Conservation (phyloP, 1,284 basidiomycete genomes). For the Veloboletus limbatus region DNA sequence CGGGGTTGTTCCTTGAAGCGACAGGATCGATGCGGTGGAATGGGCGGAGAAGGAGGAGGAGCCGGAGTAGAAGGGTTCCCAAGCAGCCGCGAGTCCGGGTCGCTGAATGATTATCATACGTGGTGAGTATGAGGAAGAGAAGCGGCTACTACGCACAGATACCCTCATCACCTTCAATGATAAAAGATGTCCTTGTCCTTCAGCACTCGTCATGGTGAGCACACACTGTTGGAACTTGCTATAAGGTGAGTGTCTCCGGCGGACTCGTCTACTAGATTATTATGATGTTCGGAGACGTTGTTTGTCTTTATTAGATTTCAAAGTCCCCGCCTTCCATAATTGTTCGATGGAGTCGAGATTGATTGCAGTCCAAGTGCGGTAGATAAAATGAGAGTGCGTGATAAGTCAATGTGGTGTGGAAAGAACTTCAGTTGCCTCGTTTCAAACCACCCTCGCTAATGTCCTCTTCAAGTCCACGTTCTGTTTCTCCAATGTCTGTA, state of each 20-base stretch:
- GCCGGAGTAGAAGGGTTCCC: conserved; percentile 82
- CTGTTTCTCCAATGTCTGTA: conserved; percentile 66
- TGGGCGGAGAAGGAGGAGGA: conserved; percentile 75
- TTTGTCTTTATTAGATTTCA: conserved; percentile 22
- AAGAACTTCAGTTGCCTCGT: not conserved
- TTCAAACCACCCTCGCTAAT: conserved; percentile 36
- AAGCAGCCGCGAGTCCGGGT: conserved; percentile 68
- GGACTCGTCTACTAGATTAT: not conserved
- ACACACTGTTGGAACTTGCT: not conserved
- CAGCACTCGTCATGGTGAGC: conserved; percentile 29
- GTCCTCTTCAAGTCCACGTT: conserved; percentile 69
- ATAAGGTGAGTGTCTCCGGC: not conserved
- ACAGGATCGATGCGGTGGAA: conserved; percentile 73
- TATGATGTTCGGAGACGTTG: conserved; percentile 12
- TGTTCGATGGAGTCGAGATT: not conserved
- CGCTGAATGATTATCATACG: conserved; percentile 43
- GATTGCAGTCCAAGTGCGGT: not conserved
- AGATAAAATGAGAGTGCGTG: not conserved
- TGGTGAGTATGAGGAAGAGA: conserved; percentile 2
- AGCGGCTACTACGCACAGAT: conserved; percentile 59
- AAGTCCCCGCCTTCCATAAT: conserved; percentile 10
- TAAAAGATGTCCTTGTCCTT: conserved; percentile 58
- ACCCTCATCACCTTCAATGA: conserved; percentile 80
- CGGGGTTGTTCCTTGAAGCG: conserved; percentile 67
- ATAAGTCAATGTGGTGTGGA: not conserved